Percentiles rank a stretch among this genome's conserved stretches.
These are phyloP conservation scores for Fusarium tanahbumbuense DNA, from an alignment of 2,329 filamentous ascomycete species.

Conservation along the genomic window DNA sequence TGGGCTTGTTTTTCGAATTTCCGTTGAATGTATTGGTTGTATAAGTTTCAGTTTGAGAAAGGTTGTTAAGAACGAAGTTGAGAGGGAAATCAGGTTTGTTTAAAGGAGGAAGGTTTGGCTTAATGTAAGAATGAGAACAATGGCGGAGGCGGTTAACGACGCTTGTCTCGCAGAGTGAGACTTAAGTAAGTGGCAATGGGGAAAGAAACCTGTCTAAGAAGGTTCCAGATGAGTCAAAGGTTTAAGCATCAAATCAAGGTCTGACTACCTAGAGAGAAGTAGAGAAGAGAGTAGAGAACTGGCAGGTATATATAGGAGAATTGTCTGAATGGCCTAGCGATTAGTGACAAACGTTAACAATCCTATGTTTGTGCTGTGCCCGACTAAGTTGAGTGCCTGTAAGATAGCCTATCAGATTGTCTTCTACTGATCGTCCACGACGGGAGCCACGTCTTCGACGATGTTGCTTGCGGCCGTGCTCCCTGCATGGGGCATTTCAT, in stretches of 20 bases:
- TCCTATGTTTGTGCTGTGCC: background rate
- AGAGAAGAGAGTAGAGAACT: background rate
- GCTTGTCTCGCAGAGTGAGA: conserved; percentile 20
- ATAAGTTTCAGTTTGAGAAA: background rate
- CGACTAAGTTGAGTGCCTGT: background rate
- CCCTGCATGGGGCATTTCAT: conserved; percentile 11
- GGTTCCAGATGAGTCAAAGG: conserved; percentile 19
- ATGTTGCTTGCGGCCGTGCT: conserved; percentile 28
- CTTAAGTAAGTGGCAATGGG: conserved; percentile 21
- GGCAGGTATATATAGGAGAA: conserved; percentile 32
- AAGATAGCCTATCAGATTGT: conserved; percentile 24
- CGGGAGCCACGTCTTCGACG: conserved; percentile 26
- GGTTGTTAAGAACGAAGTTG: background rate
- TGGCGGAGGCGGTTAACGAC: conserved; percentile 12
- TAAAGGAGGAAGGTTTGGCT: background rate
- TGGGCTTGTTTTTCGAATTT: conserved; percentile 14
- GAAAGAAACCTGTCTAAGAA: conserved; percentile 6
- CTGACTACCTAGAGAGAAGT: conserved; percentile 9
- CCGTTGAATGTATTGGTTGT: background rate
- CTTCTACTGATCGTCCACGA: background rate
- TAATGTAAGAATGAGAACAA: conserved; percentile 13
- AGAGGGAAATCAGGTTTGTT: background rate
- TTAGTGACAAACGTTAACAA: conserved; percentile 11
- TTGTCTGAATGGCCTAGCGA: background rate
- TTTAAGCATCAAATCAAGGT: conserved; percentile 2